A percentile compares a stretch with the other conserved stretches of the same genome.
Evolutionary conservation across 2,329 filamentous ascomycete genomes (phyloP).

Genomic region (Penicillium corylophilum): DNA sequence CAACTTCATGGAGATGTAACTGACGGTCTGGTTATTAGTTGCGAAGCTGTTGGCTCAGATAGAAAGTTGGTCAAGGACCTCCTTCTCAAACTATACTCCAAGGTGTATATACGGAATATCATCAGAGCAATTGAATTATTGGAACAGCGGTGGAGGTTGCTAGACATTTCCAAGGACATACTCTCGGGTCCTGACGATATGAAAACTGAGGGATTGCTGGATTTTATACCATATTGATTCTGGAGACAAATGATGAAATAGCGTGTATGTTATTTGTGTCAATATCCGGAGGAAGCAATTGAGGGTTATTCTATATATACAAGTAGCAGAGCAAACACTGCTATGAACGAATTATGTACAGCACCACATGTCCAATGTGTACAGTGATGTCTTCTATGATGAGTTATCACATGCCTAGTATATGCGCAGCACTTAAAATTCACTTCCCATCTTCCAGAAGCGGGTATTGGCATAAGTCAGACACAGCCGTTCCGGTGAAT

Average conservation of each 20-base stretch:
- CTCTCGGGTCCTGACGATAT: not conserved
- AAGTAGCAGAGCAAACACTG: not conserved
- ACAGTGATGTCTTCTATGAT: not conserved
- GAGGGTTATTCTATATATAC: not conserved
- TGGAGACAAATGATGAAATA: no score
- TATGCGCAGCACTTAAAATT: slow-evolving; percentile 21
- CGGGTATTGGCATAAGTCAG: slow-evolving; percentile 45
- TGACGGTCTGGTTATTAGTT: not conserved
- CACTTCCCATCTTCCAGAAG: slow-evolving; percentile 44
- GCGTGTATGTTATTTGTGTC: no score
- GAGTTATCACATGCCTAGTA: not conserved
- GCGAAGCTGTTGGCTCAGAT: slow-evolving; percentile 8
- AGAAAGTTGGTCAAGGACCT: slow-evolving; percentile 5
- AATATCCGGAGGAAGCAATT: not conserved
- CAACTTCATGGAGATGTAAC: not conserved
- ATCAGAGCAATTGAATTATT: slow-evolving; percentile 7
- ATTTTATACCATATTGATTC: not conserved
- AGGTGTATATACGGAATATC: slow-evolving; percentile 7
- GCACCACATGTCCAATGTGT: not conserved
- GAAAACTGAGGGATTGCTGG: not conserved
- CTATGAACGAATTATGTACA: not conserved
- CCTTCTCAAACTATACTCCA: slow-evolving; percentile 7
- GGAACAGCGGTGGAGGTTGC: not conserved
- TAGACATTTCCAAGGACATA: not conserved
- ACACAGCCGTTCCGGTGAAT: slow-evolving; percentile 28